Conservation (phyloP, 2,329 filamentous ascomycete genomes). For the Pseudogymnoascus sp. region DNA sequence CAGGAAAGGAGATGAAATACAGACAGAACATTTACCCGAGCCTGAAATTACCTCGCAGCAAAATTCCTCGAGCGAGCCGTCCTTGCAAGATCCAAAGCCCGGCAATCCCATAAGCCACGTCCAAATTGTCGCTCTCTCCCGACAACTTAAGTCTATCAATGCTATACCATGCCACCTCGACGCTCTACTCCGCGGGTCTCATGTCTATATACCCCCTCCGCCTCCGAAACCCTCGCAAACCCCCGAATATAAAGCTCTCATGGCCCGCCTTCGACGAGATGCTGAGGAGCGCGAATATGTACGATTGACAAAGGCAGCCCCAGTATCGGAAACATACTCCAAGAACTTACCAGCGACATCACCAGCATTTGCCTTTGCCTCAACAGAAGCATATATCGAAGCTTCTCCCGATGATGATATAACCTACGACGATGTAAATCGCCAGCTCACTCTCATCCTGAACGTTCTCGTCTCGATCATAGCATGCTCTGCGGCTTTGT, state of each 20-base stretch:
- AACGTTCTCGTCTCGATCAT: conserved; percentile 85
- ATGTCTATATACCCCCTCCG: conserved; percentile 70
- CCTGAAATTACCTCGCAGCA: background rate
- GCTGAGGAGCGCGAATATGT: conserved; percentile 78
- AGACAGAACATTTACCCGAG: background rate
- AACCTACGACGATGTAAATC: conserved; percentile 64
- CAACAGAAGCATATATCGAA: conserved; percentile 37
- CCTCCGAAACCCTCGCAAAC: conserved; percentile 64
- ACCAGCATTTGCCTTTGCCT: conserved; percentile 48
- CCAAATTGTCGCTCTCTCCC: conserved; percentile 59
- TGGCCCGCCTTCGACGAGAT: conserved; percentile 74
- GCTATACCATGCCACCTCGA: conserved; percentile 49
- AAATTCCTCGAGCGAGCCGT: conserved; percentile 34
- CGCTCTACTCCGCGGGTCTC: conserved; percentile 61
- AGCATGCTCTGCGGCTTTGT: conserved; percentile 68
- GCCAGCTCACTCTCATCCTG: conserved; percentile 76
- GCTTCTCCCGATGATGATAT: conserved; percentile 51
- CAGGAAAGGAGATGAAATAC: background rate
- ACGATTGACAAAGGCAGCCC: conserved; percentile 61
- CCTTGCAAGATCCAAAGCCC: conserved; percentile 35
- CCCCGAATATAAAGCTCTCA: conserved; percentile 76
- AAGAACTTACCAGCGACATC: conserved; percentile 49
- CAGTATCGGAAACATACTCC: conserved; percentile 49
- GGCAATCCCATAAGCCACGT: conserved; percentile 65
- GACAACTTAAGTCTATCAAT: conserved; percentile 36